Evolutionary conservation across 2,329 filamentous ascomycete genomes (phyloP), one percentile per base, ranked within the genome.

Genomic region (Clonostachys rosea): DNA sequence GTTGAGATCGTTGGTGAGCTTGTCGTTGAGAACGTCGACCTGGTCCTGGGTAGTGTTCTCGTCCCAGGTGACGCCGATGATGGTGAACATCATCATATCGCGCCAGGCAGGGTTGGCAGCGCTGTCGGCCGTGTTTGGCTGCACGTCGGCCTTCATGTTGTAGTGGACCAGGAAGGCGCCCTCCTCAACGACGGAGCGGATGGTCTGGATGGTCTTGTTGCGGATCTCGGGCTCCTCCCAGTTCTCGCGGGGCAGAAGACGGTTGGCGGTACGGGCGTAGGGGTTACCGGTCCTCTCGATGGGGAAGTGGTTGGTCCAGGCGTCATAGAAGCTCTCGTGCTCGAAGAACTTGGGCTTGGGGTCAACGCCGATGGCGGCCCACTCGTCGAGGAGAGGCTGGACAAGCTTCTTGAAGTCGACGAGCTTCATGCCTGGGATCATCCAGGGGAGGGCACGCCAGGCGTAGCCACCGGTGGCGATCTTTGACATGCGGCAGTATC

Each of bases 101-200:
- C 74, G 62, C 73, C 73, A 78, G 1, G 71, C 73, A 1, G 72
- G 73, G 45, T 68, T 67, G n/a, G 66, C 57, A 6, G 68, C 62
- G 17, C 66, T 70, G 39, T 59, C 56, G 10, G 60, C 46, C 2
- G 54, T 52, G 39, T 47, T 42, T 5, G 49, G 45, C 14, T 51
- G 53, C 33, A 42, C 49, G n/a, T 49, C 54, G 4, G 50, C 56
- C 46, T 56, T 56, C 47, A 56, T 49, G 52, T 58, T 50, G 50
- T 58, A 58, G 47, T 52, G 49, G n/a, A 58, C 49, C 7, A 56
- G 48, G 44, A 56, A 50, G n/a, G 54, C 49, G 12, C 54, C 56
- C 8, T 59, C 57, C 11, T 57, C 55, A 8, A 55, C 54, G 11
- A 56, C 49, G 9, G 46, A 42, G 24, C 51, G 54, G 24, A 57